These are phyloP conservation scores for Ehretia macrophylla DNA, from an alignment of 257 asterid species.

Conservation along the genomic window DNA sequence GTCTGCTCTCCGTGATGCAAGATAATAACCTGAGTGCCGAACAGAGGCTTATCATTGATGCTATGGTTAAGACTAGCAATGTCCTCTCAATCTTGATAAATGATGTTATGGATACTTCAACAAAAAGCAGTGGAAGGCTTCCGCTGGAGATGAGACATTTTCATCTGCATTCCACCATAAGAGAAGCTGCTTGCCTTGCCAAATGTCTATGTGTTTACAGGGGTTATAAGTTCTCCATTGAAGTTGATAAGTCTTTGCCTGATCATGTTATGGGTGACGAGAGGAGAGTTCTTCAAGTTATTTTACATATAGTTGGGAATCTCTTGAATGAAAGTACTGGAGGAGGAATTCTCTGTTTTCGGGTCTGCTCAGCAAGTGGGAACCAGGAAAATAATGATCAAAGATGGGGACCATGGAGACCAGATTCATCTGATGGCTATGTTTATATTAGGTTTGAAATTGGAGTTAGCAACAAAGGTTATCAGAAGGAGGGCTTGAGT, in stretches of 20 bases:
- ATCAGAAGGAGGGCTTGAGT: slow-evolving; percentile 12
- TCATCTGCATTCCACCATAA: slow-evolving; percentile 60
- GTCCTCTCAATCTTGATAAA: slow-evolving; percentile 66
- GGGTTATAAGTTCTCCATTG: slow-evolving; percentile 55
- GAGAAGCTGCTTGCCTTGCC: slow-evolving; percentile 77
- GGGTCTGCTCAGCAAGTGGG: slow-evolving; percentile 44
- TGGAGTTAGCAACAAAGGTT: slow-evolving; percentile 34
- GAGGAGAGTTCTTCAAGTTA: slow-evolving; percentile 73
- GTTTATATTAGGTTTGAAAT: slow-evolving; percentile 50
- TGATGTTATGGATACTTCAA: slow-evolving; percentile 72
- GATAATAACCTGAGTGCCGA: slow-evolving; percentile 53
- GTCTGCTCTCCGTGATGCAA: slow-evolving; percentile 71
- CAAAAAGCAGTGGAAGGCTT: slow-evolving; percentile 28
- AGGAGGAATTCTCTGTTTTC: slow-evolving; percentile 52
- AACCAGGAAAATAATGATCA: slow-evolving; percentile 39
- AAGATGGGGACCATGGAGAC: slow-evolving; percentile 63
- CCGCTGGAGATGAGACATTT: slow-evolving; percentile 54
- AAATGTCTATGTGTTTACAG: slow-evolving; percentile 65
- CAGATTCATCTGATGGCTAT: slow-evolving; percentile 54
- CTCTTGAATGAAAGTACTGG: slow-evolving; percentile 43
- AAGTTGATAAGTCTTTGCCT: slow-evolving; percentile 70
- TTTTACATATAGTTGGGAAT: slow-evolving; percentile 84
- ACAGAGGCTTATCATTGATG: slow-evolving; percentile 57
- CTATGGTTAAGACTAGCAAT: slow-evolving; percentile 69
- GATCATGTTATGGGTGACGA: slow-evolving; percentile 87